These are phyloP conservation scores for Starmerella powellii DNA, from an alignment of 805 yeast species.

Conservation along the genomic window DNA sequence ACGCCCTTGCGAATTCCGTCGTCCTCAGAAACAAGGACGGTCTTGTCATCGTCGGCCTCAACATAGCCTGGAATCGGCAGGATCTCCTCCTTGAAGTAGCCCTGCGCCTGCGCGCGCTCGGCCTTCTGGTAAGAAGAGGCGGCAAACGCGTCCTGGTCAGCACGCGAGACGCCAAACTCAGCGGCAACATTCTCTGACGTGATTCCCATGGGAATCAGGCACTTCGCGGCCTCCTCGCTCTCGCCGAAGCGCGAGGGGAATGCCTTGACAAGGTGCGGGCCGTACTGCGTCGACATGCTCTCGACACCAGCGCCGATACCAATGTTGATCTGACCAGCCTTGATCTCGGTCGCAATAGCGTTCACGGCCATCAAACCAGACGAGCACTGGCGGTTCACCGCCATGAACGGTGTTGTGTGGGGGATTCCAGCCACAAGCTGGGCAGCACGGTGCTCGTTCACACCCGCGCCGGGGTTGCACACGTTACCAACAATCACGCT, in stretches of 20 bases:
- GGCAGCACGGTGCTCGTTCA: slow-evolving; percentile 89
- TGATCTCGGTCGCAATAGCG: slow-evolving; percentile 80
- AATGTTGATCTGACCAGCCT: slow-evolving; percentile 74
- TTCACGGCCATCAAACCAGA: slow-evolving; percentile 85
- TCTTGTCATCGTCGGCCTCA: slow-evolving; percentile 41
- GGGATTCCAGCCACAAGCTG: slow-evolving; percentile 85
- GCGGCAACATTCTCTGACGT: slow-evolving; percentile 85
- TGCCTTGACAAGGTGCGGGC: slow-evolving; percentile 60
- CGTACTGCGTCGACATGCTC: slow-evolving; percentile 83
- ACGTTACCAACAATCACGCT: slow-evolving; percentile 90
- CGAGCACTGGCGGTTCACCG: slow-evolving; percentile 89
- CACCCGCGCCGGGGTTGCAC: slow-evolving; percentile 85
- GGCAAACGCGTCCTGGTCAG: slow-evolving; percentile 77
- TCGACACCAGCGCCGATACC: slow-evolving; percentile 92
- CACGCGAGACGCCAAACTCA: slow-evolving; percentile 51
- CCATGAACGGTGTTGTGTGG: slow-evolving; percentile 59
- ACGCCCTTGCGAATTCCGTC: slow-evolving; percentile 88
- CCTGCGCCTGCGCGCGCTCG: slow-evolving; percentile 52
- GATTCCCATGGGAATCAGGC: slow-evolving; percentile 91
- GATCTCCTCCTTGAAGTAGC: slow-evolving; percentile 80
- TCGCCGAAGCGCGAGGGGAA: slow-evolving; percentile 37
- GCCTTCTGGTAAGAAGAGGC: slow-evolving; percentile 81
- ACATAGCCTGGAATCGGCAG: slow-evolving; percentile 60
- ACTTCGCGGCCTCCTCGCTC: slow-evolving; percentile 46
- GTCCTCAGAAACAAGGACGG: slow-evolving; percentile 48